Base-by-base conservation (phyloP, 2,329 filamentous ascomycete genomes). In the Aspergillus pseudoviridinutans region DNA sequence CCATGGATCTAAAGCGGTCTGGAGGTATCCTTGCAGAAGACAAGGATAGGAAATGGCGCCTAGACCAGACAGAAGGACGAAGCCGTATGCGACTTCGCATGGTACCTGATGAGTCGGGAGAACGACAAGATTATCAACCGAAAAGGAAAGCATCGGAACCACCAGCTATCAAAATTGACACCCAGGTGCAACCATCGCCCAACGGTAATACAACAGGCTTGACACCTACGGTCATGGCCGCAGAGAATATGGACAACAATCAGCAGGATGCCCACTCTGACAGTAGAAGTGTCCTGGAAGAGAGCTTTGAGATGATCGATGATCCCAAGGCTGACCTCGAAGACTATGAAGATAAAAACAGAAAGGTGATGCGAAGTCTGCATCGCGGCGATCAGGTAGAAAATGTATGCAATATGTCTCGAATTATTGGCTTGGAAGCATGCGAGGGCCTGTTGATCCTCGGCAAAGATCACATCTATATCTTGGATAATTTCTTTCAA, bases 401-500 rank as follows among this genome's bases (percentile, higher is more conserved):
- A 71, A 89, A 91, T 56, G 91, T 97, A 1, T 96, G 91, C 80
- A 99, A 99, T 66, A 88, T 97, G 51, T 97, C 94, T 17, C 88
- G 94, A 10, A 93, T 99, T 55, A 87, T 96, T 32, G 94, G 94
- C 9, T 81, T 99, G 3, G 94, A 99, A 70, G 92, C 92, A 8
- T 91, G 90, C 60, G 95, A 99, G 72, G 94, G 94, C 7, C 87
- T 99, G 46, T 80, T 99, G 35, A 95, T 99, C 55, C 83, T 97
- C 44, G 94, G 94, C 20, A 96, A 96, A 73, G 89, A 93, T 65
- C 89, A 87, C 50, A 82, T 99, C 17, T 99, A 99, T 70, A 88
- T 99, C 64, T 89, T 97, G 74, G 94, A 99, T 75, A 93, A 94
- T 65, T 93, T 96, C 68, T 97, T 99, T 71, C 93, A 97, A 69